Percentiles rank a stretch among this genome's conserved stretches.
Evolutionary conservation across 306 rosid genomes (phyloP).

Genomic region (Ceratonia siliqua): DNA sequence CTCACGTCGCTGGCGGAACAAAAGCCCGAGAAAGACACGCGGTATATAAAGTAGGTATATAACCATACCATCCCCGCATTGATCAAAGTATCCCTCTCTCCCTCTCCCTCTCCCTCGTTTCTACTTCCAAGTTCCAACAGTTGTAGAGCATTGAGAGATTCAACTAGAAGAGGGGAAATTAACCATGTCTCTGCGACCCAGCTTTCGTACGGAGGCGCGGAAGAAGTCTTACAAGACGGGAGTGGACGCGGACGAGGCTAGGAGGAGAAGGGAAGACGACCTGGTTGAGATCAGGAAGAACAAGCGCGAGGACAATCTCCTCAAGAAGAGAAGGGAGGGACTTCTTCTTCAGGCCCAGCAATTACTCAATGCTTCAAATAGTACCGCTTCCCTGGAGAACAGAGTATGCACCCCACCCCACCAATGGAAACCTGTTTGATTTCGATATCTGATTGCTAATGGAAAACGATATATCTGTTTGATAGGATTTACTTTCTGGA

Average conservation of each 20-base stretch:
- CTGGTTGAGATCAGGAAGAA: constrained; percentile 69
- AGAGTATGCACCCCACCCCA: constrained; percentile 29
- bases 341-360: constrained; percentile 50
- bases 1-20: not conserved
- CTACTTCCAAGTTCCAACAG: constrained; percentile 40
- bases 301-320: constrained; percentile 61
- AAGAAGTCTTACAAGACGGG: constrained; percentile 68
- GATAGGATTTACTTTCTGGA: too few relatives aligned
- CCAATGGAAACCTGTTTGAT: not conserved
- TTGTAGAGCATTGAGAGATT: not conserved
- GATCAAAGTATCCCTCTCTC: not conserved
- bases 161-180: not conserved
- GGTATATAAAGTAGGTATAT: too few relatives aligned
- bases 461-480: not conserved
- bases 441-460: not conserved
- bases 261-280: constrained; percentile 65
- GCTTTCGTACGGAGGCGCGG: constrained; percentile 52
- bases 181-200: constrained; percentile 69
- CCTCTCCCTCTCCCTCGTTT: not conserved
- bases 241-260: constrained; percentile 66
- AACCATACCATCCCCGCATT: not conserved
- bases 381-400: constrained; percentile 40
- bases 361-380: constrained; percentile 44
- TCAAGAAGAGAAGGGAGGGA: constrained; percentile 66
- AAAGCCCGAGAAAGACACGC: not conserved